Base-by-base conservation (phyloP, 192 early-diverging fungal genomes). In the Podila horticola region DNA sequence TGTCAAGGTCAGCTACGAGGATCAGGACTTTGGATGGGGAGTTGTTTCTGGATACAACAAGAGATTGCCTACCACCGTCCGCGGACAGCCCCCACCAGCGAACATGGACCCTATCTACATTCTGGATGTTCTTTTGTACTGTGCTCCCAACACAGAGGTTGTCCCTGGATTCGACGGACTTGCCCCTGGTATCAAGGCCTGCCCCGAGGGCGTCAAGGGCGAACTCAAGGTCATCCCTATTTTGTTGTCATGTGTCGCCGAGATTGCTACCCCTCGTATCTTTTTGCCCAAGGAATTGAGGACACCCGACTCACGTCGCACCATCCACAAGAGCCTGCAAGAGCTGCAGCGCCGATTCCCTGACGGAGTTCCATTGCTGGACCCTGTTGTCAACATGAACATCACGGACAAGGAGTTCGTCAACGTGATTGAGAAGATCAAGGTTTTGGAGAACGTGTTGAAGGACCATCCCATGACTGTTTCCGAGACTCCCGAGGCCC, bases 21-120 rank as follows among this genome's bases (percentile, higher is more conserved):
- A 86, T 26, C 75, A 91, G 75, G 89, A 97, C 64, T 99, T 96
- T 87, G 97, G 96, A 58, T 99, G 95, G 95, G 96, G 97, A 31
- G 89, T 94, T 33, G 90, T 97, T 34, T 84, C 92, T n/a, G 62
- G 22, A n/a, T 64, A 71, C 52, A 41, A 74, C 67, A 69, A 84
- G 71, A 83, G 84, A 63, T 36, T 71, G 75, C 58, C 82, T 12
- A 6, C 67, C 10, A 64, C 83, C 67, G 24, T 60, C 41, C 69
- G 75, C 15, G 75, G 66, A 30, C 69, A 57, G 22, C 63, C 67
- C 6, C 62, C 60, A 58, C 58, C 63, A 33, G 34, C 57, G 28
- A 83, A 69, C 24, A 60, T 62, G 50, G 72, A 72, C 66, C 92
- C 86, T 33, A 90, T 82, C 29, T 95, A 94, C 70, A 88, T 99